Evolutionary conservation across 1,284 basidiomycete genomes (phyloP).

Genomic region (Flammula alnicola): DNA sequence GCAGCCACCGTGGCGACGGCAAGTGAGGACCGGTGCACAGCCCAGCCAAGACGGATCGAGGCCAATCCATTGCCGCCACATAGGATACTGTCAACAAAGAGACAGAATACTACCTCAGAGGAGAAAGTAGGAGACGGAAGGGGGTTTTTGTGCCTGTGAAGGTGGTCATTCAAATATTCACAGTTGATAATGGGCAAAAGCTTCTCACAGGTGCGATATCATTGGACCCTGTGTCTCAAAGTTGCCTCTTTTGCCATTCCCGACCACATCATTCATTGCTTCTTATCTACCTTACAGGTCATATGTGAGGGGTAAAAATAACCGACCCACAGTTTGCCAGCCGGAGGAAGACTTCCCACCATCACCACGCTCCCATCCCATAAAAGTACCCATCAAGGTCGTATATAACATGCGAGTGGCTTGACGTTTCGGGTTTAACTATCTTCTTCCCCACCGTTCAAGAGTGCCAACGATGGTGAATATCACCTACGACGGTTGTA

Average conservation of each 20-base stretch:
- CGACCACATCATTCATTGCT: constrained; percentile 5
- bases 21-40: too few relatives aligned
- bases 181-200: too few relatives aligned
- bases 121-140: too few relatives aligned
- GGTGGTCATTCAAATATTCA: too few relatives aligned
- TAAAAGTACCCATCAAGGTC: constrained; percentile 6
- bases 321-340: not conserved
- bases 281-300: constrained; percentile 11
- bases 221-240: constrained; percentile 5
- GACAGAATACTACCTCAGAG: too few relatives aligned
- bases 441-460: constrained; percentile 1
- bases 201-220: constrained; percentile 8
- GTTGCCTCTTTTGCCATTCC: constrained; percentile 3
- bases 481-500: constrained; percentile 55
- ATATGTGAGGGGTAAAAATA: constrained; percentile 5
- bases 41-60: too few relatives aligned
- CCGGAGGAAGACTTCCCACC: constrained; percentile 7
- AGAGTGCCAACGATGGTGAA: constrained; percentile 47
- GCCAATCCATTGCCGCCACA: too few relatives aligned
- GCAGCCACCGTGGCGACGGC: too few relatives aligned
- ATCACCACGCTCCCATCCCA: constrained; percentile 4
- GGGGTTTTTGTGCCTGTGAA: too few relatives aligned
- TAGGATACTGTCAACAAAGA: too few relatives aligned
- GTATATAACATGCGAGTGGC: constrained; percentile 8
- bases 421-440: constrained; percentile 1